Percentiles rank a stretch among this genome's conserved stretches.
Evolutionary conservation across 805 yeast species (phyloP).

Genomic region (Ogataea populi-albae): DNA sequence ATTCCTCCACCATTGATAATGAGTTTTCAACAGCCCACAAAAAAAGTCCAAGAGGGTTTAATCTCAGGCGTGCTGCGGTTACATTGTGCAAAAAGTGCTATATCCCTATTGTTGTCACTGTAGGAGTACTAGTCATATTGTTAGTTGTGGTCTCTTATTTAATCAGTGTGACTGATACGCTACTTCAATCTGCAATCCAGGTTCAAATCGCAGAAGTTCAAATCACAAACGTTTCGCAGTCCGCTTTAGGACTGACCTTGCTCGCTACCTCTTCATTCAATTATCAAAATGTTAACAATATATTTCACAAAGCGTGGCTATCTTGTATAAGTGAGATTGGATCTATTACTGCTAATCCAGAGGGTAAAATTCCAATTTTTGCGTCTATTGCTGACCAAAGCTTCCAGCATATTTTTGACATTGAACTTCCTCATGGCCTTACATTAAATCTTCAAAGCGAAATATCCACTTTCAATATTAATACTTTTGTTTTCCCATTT

Average conservation of each 20-base stretch:
- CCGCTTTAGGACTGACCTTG: constrained; percentile 4
- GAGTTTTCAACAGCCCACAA: too few species aligned
- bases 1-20: too few species aligned
- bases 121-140: background rate
- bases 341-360: background rate
- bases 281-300: constrained; percentile 5
- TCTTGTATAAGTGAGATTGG: constrained; percentile 3
- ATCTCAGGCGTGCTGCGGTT: too few species aligned
- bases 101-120: too few species aligned
- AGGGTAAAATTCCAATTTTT: constrained; percentile 5
- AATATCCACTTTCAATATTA: background rate
- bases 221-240: constrained; percentile 5
- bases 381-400: constrained; percentile 3
- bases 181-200: constrained; percentile 1
- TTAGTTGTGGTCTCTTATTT: background rate
- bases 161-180: background rate
- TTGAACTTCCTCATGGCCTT: constrained; percentile 1
- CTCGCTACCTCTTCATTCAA: constrained; percentile 2
- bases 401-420: constrained; percentile 2
- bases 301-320: constrained; percentile 6
- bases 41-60: too few species aligned
- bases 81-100: too few species aligned
- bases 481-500: background rate
- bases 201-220: constrained; percentile 3
- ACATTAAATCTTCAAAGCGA: background rate